These are phyloP conservation scores for Saccharata proteae DNA, from an alignment of 2,329 filamentous ascomycete species.

Conservation along the genomic window DNA sequence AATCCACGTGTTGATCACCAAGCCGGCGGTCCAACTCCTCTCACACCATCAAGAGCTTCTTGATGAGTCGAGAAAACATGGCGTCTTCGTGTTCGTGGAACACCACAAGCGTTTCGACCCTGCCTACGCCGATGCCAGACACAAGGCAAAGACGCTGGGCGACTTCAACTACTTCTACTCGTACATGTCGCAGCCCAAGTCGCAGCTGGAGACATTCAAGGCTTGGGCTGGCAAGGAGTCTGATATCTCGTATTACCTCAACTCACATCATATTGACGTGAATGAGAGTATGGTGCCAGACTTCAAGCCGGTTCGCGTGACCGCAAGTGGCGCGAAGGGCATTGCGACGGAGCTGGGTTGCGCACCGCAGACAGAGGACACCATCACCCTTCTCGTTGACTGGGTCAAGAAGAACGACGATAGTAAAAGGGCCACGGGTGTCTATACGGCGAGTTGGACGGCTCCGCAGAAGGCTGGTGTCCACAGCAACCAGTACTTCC, in stretches of 20 bases:
- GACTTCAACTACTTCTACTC: slow-evolving; percentile 98
- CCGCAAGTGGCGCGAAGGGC: slow-evolving; percentile 64
- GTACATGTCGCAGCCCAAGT: slow-evolving; percentile 92
- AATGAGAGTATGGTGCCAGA: slow-evolving; percentile 84
- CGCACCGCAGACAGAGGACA: slow-evolving; percentile 73
- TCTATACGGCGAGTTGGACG: slow-evolving; percentile 92
- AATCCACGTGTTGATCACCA: slow-evolving; percentile 87
- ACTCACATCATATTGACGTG: slow-evolving; percentile 88
- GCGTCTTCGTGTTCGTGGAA: slow-evolving; percentile 85
- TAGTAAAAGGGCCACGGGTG: slow-evolving; percentile 64
- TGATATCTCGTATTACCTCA: slow-evolving; percentile 93
- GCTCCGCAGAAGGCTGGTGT: slow-evolving; percentile 85
- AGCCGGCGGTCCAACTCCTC: slow-evolving; percentile 80
- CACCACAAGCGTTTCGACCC: slow-evolving; percentile 96
- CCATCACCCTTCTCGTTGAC: slow-evolving; percentile 79
- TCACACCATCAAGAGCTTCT: slow-evolving; percentile 68
- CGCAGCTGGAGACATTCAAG: slow-evolving; percentile 86
- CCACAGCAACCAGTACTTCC: slow-evolving; percentile 96
- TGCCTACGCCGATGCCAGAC: slow-evolving; percentile 77
- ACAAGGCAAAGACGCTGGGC: slow-evolving; percentile 62
- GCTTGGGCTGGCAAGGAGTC: slow-evolving; percentile 86
- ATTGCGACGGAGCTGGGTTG: slow-evolving; percentile 71
- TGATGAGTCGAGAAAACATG: slow-evolving; percentile 56
- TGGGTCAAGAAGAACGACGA: slow-evolving; percentile 66
- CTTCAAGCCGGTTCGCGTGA: slow-evolving; percentile 67